Conservation (phyloP, 352 stramenopile genomes). For the Saprolegnia diclina region DNA sequence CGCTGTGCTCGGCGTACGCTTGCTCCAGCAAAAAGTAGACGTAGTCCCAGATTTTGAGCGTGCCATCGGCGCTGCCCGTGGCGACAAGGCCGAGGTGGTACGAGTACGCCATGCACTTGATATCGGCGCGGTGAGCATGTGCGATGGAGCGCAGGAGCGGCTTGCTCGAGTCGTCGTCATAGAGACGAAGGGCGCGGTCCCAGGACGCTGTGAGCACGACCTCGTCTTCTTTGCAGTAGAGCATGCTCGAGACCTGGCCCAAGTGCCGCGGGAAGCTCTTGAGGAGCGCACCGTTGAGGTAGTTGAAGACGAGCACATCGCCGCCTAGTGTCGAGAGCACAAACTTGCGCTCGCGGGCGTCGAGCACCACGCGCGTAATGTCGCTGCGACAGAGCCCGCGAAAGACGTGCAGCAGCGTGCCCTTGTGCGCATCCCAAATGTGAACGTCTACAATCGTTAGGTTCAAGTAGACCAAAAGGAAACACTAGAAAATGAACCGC, state of each 20-base stretch:
- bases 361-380: constrained; percentile 67
- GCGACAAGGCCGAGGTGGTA: constrained; percentile 60
- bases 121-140: constrained; percentile 65
- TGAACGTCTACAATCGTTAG: constrained; percentile 35
- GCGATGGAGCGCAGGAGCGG: constrained; percentile 56
- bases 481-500: no score
- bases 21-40: constrained; percentile 78
- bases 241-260: constrained; percentile 51
- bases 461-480: neutral
- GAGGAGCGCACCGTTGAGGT: constrained; percentile 64
- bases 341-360: constrained; percentile 62
- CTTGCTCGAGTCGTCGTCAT: constrained; percentile 61
- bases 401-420: constrained; percentile 53
- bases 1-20: constrained; percentile 32
- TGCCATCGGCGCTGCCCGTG: constrained; percentile 50
- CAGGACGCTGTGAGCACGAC: constrained; percentile 68
- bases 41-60: constrained; percentile 83
- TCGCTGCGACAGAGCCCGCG: constrained; percentile 44
- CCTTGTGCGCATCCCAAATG: constrained; percentile 61
- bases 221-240: constrained; percentile 73
- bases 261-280: constrained; percentile 57
- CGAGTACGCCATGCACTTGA: constrained; percentile 73
- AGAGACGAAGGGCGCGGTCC: constrained; percentile 65
- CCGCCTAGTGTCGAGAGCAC: constrained; percentile 60
- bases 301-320: constrained; percentile 63